Base-by-base conservation (phyloP, 257 asterid genomes). In the Ocimum tenuiflorum region DNA sequence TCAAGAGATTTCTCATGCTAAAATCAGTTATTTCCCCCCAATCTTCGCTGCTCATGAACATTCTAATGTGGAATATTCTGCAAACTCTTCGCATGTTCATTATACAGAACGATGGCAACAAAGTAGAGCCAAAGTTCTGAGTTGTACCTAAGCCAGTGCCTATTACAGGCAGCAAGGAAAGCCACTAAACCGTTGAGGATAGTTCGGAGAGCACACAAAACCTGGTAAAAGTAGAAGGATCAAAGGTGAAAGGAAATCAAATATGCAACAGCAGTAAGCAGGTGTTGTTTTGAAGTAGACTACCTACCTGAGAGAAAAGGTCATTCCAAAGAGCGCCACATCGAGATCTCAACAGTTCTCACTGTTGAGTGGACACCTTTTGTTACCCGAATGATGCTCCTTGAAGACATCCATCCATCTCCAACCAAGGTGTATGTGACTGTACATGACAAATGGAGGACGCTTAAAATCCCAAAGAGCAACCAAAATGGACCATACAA, bases 301-400 rank as follows among this genome's bases (percentile, higher is more conserved):
- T 84, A 88, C 92, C 86, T 84, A 88, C 96, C 85, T 85, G 95
- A 59, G 95, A 89, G 81, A 89, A 89, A 63, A 89, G 90, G 71
- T 89, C 96, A 60, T 85, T 79, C 96, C 96, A 89, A 33, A 89
- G 86, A 80, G 33, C 95, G 96, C 95, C 92, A 86, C 76, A 83
- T 63, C 9, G 96, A 89, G 31, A 78, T 83, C 77, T 82, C 86
- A 3, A 75, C 71, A 6, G 88, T 72, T 70, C 81, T 73, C 65
- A 84, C 88, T 3, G 95, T 80, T n/a, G 95, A 68, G 74, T 79
- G 81, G 7, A 79, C 84, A 19, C 69, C 68, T 66, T 75, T 80
- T 20, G 86, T 72, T 39, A 83, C 76, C 65, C 67, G 79, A 67
- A 82, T 77, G 55, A 85, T 65, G 67, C 87, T 55, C 73, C 91